phyloP scores from a whole-genome alignment of 148 eudicot species.

The Amaranthus palmeri region DNA sequence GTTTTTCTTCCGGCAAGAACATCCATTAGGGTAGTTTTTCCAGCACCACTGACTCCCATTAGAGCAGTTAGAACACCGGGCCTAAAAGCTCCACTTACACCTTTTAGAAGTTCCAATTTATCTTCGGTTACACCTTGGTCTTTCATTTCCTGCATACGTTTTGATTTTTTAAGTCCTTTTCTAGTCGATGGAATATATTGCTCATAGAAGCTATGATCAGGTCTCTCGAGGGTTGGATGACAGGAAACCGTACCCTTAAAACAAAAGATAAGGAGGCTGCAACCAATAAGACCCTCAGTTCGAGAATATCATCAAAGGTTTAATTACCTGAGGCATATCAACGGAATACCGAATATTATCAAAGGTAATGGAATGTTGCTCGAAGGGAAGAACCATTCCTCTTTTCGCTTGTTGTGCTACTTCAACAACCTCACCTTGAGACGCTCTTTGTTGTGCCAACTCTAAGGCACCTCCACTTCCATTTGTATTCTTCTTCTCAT shows the following conservation, averaged over 20 bases:
- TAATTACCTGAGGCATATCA: constrained; percentile 75
- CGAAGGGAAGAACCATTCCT: constrained; percentile 87
- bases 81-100: constrained; percentile 73
- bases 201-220: too few relatives aligned
- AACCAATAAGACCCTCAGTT: too few relatives aligned
- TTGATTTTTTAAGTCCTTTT: not conserved
- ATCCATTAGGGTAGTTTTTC: constrained; percentile 93
- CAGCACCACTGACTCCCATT: constrained; percentile 92
- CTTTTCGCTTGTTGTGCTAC: constrained; percentile 26
- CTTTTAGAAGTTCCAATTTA: constrained; percentile 57
- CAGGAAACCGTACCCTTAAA: too few relatives aligned
- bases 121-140: constrained; percentile 55
- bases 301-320: not conserved
- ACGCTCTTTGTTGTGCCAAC: constrained; percentile 20
- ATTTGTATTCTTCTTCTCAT: constrained; percentile 14
- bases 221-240: too few relatives aligned
- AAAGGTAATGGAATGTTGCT: constrained; percentile 67
- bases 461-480: constrained; percentile 18
- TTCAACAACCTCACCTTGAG: constrained; percentile 21
- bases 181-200: too few relatives aligned
- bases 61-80: constrained; percentile 84
- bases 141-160: constrained; percentile 63
- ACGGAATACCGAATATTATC: constrained; percentile 65
- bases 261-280: too few relatives aligned
- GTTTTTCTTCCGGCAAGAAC: constrained; percentile 81